phyloP scores from a whole-genome alignment of 768 basidiomycete species.

The Agaricus blazei region DNA sequence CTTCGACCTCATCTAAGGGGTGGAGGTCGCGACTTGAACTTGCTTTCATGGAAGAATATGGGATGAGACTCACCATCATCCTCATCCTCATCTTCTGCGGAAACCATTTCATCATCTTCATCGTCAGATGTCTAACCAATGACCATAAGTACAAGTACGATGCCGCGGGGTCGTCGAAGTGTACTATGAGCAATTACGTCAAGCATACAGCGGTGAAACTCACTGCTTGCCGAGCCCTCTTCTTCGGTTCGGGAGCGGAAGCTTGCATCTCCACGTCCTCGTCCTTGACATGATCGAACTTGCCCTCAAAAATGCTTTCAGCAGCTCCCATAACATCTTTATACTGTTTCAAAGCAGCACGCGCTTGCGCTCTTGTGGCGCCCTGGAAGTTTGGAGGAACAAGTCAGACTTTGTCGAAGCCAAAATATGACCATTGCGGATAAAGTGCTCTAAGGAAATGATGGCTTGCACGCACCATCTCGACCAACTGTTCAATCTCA shows the following conservation, averaged over 20 bases:
- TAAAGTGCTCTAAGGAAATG: neutral
- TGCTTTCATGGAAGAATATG: neutral
- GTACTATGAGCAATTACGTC: constrained; percentile 5
- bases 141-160: neutral
- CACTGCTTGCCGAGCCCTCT: constrained; percentile 13
- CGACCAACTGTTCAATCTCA: constrained; percentile 55
- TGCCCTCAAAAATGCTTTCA: constrained; percentile 79
- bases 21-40: neutral
- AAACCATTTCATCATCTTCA: constrained; percentile 44
- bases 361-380: constrained; percentile 75
- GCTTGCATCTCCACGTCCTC: constrained; percentile 46
- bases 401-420: neutral
- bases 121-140: constrained; percentile 49
- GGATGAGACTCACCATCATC: constrained; percentile 31
- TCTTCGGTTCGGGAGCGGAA: constrained; percentile 13
- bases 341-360: constrained; percentile 73
- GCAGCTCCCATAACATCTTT: constrained; percentile 93
- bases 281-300: constrained; percentile 70
- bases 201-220: neutral
- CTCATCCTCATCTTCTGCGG: constrained; percentile 49
- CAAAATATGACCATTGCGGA: neutral
- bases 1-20: constrained; percentile 32
- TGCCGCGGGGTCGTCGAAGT: constrained; percentile 10
- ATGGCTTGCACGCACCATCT: constrained; percentile 27
- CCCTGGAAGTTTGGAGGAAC: constrained; percentile 45